Evolutionary conservation across 768 basidiomycete species (phyloP).

Genomic region (Tulasnella sp.): DNA sequence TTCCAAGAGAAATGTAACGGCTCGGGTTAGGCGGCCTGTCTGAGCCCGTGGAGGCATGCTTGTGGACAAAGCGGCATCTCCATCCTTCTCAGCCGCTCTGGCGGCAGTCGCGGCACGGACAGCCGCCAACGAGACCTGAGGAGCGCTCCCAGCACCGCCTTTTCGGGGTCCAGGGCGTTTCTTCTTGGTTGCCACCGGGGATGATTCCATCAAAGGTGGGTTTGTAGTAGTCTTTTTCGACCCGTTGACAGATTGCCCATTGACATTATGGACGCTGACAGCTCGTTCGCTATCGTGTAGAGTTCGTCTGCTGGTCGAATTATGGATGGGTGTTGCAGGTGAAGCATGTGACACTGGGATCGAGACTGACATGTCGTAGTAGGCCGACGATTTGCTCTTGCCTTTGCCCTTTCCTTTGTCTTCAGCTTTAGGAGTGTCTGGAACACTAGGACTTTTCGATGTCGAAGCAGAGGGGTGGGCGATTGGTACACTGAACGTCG

Average conservation of each 20-base stretch:
- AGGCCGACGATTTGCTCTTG: not conserved
- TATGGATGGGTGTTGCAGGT: not conserved
- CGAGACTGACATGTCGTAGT: slow-evolving; percentile 1
- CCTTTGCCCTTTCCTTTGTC: slow-evolving; percentile 7
- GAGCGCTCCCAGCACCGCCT: not conserved
- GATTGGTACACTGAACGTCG: not conserved
- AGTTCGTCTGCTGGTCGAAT: not conserved
- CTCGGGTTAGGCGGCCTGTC: slow-evolving; percentile 1
- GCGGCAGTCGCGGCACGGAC: slow-evolving; percentile 6
- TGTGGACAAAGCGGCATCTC: not conserved
- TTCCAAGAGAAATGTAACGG: not conserved
- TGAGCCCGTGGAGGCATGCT: not conserved
- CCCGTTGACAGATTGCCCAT: too few relatives aligned
- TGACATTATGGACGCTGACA: not conserved
- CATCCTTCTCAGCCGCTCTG: slow-evolving; percentile 3
- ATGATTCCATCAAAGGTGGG: not conserved
- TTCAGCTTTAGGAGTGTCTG: not conserved
- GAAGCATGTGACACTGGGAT: not conserved
- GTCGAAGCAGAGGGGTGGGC: not conserved
- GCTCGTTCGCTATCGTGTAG: not conserved
- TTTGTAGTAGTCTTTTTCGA: not conserved
- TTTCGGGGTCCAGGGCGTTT: not conserved
- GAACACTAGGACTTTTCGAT: not conserved
- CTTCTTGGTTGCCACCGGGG: not conserved
- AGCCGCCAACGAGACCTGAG: not conserved